Conservation (phyloP, 2,329 filamentous ascomycete species). For the Biscogniauxia mediterranea region DNA sequence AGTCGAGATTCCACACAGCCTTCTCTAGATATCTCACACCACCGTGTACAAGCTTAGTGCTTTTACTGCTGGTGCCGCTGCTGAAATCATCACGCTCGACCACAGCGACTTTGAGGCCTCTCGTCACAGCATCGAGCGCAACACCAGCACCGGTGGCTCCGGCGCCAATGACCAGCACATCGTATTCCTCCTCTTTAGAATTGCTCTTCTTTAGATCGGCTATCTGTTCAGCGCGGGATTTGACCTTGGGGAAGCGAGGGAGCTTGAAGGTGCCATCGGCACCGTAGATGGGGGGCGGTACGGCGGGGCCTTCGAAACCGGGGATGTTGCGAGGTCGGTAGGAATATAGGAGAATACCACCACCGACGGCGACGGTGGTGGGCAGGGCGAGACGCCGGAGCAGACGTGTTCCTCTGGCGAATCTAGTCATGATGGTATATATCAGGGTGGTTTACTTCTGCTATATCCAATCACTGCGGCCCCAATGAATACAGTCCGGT, state of each 20-base stretch:
- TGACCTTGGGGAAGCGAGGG: slow-evolving; percentile 63
- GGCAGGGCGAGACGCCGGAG: slow-evolving; percentile 45
- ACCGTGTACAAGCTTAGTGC: slow-evolving; percentile 75
- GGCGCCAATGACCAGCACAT: slow-evolving; percentile 68
- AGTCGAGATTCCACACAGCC: slow-evolving; percentile 73
- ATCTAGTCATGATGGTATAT: slow-evolving; percentile 28
- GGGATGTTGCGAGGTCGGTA: slow-evolving; percentile 73
- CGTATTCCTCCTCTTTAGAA: slow-evolving; percentile 54
- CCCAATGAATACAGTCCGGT: slow-evolving; percentile 3
- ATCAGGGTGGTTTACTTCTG: background rate
- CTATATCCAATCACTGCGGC: slow-evolving; percentile 4
- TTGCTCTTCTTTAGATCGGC: slow-evolving; percentile 52
- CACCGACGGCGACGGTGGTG: slow-evolving; percentile 40
- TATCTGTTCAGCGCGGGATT: slow-evolving; percentile 63
- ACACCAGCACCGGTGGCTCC: slow-evolving; percentile 71
- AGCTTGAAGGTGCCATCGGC: slow-evolving; percentile 66
- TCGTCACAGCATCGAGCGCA: slow-evolving; percentile 68
- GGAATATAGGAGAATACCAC: slow-evolving; percentile 47
- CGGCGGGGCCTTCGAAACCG: slow-evolving; percentile 64
- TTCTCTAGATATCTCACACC: slow-evolving; percentile 74
- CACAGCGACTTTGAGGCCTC: slow-evolving; percentile 69
- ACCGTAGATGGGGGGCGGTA: slow-evolving; percentile 68
- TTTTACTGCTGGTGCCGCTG: slow-evolving; percentile 72
- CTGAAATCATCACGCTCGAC: slow-evolving; percentile 74
- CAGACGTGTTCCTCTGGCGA: slow-evolving; percentile 30